Conservation (phyloP, 2,329 filamentous ascomycete genomes). For the Scedosporium aurantiacum region DNA sequence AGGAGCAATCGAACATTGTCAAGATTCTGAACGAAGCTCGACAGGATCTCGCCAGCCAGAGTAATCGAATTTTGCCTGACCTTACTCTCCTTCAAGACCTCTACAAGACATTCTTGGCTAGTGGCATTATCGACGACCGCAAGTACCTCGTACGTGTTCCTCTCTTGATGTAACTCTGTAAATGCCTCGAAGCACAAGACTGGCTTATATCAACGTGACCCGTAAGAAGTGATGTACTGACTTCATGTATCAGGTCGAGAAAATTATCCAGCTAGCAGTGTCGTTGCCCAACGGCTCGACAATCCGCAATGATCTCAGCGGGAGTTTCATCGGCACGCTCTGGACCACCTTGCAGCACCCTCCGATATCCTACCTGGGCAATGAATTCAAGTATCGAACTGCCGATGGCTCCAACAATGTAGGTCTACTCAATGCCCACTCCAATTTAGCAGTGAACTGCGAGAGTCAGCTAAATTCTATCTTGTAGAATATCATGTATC, state of each 20-base stretch:
- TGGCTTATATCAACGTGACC: neutral
- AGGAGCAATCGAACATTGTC: neutral
- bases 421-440: neutral
- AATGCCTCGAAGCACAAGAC: too few species aligned
- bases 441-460: neutral
- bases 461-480: neutral
- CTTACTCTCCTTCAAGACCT: neutral
- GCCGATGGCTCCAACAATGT: slow-evolving; percentile 15
- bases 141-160: neutral
- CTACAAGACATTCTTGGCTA: neutral
- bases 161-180: neutral
- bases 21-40: neutral
- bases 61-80: neutral
- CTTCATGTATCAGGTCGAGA: neutral
- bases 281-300: neutral
- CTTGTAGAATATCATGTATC: slow-evolving; percentile 17
- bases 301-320: neutral
- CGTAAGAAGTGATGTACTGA: neutral
- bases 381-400: slow-evolving; percentile 15
- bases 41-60: neutral
- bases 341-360: neutral
- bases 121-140: neutral
- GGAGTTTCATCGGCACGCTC: neutral
- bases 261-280: neutral
- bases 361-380: slow-evolving; percentile 14